Conservation (phyloP, 805 yeast genomes). For the Sugiyamaella qingdaonensis region DNA sequence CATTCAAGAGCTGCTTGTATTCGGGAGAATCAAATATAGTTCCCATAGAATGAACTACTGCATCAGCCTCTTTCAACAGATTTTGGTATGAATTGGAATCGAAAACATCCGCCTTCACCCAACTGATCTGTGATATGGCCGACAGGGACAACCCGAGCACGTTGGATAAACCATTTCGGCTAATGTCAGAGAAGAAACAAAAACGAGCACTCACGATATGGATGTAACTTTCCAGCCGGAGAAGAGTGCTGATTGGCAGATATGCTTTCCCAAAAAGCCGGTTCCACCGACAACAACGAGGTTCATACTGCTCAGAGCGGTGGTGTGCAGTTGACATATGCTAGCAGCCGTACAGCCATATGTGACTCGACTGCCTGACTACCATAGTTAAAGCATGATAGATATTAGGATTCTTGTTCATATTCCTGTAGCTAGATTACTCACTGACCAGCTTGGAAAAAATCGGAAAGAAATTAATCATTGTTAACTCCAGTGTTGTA, state of each 20-base stretch:
- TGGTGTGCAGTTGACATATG: too few species aligned
- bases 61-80: conserved; percentile 46
- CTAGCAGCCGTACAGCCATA: too few species aligned
- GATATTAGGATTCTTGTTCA: too few species aligned
- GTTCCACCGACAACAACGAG: conserved; percentile 80
- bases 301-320: conserved; percentile 7
- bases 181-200: neutral
- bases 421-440: too few species aligned
- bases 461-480: too few species aligned
- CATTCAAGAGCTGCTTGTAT: conserved; percentile 51
- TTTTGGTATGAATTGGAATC: conserved; percentile 53
- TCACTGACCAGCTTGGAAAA: too few species aligned
- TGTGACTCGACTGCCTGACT: too few species aligned
- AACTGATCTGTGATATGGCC: conserved; percentile 47
- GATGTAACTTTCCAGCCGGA: conserved; percentile 66
- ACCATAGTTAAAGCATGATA: too few species aligned
- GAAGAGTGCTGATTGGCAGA: conserved; percentile 63
- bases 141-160: conserved; percentile 33
- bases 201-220: conserved; percentile 39
- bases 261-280: conserved; percentile 70
- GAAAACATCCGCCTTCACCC: conserved; percentile 68
- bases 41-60: conserved; percentile 84
- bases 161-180: conserved; percentile 48
- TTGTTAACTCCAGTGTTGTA: too few species aligned
- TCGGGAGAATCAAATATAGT: conserved; percentile 60